Conservation (phyloP, 495 filamentous ascomycete genomes). For the Cercophora sp. region DNA sequence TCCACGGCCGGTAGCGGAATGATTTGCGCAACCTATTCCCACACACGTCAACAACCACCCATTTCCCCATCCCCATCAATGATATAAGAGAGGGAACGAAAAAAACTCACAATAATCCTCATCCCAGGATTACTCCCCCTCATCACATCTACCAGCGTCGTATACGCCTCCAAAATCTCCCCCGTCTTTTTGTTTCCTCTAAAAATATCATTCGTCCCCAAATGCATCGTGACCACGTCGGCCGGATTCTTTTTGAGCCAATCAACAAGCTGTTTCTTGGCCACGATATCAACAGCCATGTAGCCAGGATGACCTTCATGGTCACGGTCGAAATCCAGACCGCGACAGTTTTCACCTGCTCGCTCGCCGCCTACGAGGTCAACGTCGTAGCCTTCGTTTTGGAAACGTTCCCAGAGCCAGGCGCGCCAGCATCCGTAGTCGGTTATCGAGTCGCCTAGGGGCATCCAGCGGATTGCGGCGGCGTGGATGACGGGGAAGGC, state of each 20-base stretch:
- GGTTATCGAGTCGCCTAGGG: slow-evolving; percentile 50
- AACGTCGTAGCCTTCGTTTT: slow-evolving; percentile 32
- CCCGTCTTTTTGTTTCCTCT: slow-evolving; percentile 35
- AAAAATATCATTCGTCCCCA: slow-evolving; percentile 51
- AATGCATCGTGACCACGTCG: slow-evolving; percentile 49
- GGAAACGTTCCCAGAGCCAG: slow-evolving; percentile 40
- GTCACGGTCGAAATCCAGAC: slow-evolving; percentile 40
- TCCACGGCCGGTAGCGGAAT: slow-evolving; percentile 40
- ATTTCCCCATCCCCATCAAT: background rate
- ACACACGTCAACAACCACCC: background rate
- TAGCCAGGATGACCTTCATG: slow-evolving; percentile 51
- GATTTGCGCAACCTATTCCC: slow-evolving; percentile 47
- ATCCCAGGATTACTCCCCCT: slow-evolving; percentile 41
- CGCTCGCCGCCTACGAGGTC: slow-evolving; percentile 45
- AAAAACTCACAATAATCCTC: slow-evolving; percentile 49
- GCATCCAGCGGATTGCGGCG: slow-evolving; percentile 39
- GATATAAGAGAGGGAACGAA: no score
- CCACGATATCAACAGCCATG: slow-evolving; percentile 46
- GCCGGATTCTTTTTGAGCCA: slow-evolving; percentile 46
- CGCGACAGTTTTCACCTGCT: slow-evolving; percentile 34
- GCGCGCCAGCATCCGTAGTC: slow-evolving; percentile 49
- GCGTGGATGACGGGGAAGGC: slow-evolving; percentile 25
- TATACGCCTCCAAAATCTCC: slow-evolving; percentile 45
- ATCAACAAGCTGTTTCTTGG: slow-evolving; percentile 42
- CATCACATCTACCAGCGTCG: slow-evolving; percentile 43